Base-by-base conservation (phyloP, 306 rosid genomes). In the Rubus parviflorus region DNA sequence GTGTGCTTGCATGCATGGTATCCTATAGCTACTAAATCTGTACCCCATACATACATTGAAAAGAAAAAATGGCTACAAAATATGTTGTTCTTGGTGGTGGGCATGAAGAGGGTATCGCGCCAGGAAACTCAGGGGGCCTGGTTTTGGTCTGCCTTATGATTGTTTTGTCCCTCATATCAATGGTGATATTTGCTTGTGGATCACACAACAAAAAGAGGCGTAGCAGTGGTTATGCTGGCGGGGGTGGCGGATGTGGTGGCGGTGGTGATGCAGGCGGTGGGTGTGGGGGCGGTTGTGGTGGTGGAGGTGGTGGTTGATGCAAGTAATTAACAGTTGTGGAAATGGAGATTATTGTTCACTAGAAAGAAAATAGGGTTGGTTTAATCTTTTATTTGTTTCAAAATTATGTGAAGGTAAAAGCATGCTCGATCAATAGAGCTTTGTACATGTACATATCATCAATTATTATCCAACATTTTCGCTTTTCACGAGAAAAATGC, bases 101-200 rank as follows among this genome's bases (percentile, higher is more conserved):
- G 35, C 45, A 15, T 30, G 68, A 20, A 6, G 68, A 15, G 8
- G 80, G 15, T 35, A 25, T 72, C 15, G 46, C 35, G 2, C 35
- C 45, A 46, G 54, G 56, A 35, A 70, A 40, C n/a, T 77, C 75
- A 0, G 66, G 62, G 15, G 22, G 35, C 12, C 70, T 86, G 7
- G 15, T 61, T 46, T 70, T 81, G 61, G 47, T 85, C 3, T 70
- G 81, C 67, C 35, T 30, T 30, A 60, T 80, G 57, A 38, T 83
- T 17, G 5, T 83, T 62, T 1, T 83, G 4, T 88, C 88, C 15
- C 71, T 88, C 10, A 43, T 83, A 56, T 77, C 88, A 13, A 80
- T 84, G 73, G 19, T 86, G 69, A 69, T 88, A 48, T 77, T 86
- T 80, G 68, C 85, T 9, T 83, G 88, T 4, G 85, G 80, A 22